Evolutionary conservation across 2,329 filamentous ascomycete species (phyloP).

Genomic region (Fusarium sp.): DNA sequence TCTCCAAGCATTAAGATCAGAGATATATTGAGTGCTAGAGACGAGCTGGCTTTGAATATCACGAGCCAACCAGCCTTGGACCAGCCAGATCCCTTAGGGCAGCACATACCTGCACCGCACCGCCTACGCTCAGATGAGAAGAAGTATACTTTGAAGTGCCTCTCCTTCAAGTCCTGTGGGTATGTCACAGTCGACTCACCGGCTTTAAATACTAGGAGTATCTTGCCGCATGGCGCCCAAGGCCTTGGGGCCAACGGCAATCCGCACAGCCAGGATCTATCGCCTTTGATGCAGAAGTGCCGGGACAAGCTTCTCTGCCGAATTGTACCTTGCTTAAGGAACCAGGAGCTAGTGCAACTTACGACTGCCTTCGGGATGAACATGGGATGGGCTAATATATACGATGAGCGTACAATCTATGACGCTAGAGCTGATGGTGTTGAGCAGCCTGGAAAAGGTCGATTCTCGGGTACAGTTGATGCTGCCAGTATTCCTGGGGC

Average conservation of each 20-base stretch:
- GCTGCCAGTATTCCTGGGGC: conserved; percentile 6
- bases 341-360: conserved; percentile 48
- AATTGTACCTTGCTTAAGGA: conserved; percentile 48
- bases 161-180: conserved; percentile 71
- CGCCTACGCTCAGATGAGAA: conserved; percentile 45
- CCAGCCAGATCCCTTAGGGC: conserved; percentile 13
- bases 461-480: conserved; percentile 54
- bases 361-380: conserved; percentile 50
- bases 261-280: conserved; percentile 42
- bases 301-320: conserved; percentile 52
- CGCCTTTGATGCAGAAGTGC: conserved; percentile 51
- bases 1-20: conserved; percentile 52
- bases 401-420: conserved; percentile 46
- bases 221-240: conserved; percentile 47
- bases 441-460: conserved; percentile 51
- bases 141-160: conserved; percentile 49
- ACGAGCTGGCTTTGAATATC: neutral
- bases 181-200: conserved; percentile 61
- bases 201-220: conserved; percentile 52
- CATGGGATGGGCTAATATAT: conserved; percentile 54
- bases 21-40: conserved; percentile 28
- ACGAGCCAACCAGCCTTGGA: conserved; percentile 11
- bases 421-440: conserved; percentile 54
- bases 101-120: conserved; percentile 41
- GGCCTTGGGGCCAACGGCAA: conserved; percentile 40